phyloP scores from a whole-genome alignment of 805 yeast genomes.

The Teunomyces stri region DNA sequence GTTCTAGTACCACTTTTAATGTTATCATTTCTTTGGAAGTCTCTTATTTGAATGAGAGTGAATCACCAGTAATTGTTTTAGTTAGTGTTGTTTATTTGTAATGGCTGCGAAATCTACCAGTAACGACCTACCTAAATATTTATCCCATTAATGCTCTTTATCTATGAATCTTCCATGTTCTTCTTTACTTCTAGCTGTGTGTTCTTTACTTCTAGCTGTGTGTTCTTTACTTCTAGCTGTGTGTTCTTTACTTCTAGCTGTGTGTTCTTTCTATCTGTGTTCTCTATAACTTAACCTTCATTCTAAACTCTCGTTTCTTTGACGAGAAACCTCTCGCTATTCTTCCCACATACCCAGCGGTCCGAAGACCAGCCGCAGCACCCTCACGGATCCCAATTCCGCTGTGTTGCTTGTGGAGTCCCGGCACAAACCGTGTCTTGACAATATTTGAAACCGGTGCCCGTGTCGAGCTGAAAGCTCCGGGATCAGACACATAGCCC shows the following conservation, averaged over 20 bases:
- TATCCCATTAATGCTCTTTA: not conserved
- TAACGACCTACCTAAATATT: too few species aligned
- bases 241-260: not conserved
- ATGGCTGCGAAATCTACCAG: too few species aligned
- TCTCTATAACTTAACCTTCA: not conserved
- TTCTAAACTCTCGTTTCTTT: not conserved
- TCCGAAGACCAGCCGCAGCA: constrained; percentile 16
- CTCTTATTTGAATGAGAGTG: too few species aligned
- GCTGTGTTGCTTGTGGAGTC: constrained; percentile 13
- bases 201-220: not conserved
- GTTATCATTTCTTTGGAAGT: too few species aligned
- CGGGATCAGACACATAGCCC: constrained; percentile 27
- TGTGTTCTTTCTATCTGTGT: not conserved
- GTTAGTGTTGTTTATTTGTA: too few species aligned
- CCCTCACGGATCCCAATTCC: constrained; percentile 14
- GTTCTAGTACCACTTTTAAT: too few species aligned
- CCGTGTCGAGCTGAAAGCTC: constrained; percentile 14
- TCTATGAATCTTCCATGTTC: not conserved
- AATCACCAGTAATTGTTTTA: too few species aligned
- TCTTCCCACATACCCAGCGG: constrained; percentile 20
- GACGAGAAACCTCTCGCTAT: constrained; percentile 17
- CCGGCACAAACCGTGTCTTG: constrained; percentile 20
- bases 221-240: not conserved
- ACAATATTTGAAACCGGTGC: constrained; percentile 21
- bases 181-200: not conserved